phyloP scores from a whole-genome alignment of 2,329 filamentous ascomycete species.

The Microsporum ferrugineum region DNA sequence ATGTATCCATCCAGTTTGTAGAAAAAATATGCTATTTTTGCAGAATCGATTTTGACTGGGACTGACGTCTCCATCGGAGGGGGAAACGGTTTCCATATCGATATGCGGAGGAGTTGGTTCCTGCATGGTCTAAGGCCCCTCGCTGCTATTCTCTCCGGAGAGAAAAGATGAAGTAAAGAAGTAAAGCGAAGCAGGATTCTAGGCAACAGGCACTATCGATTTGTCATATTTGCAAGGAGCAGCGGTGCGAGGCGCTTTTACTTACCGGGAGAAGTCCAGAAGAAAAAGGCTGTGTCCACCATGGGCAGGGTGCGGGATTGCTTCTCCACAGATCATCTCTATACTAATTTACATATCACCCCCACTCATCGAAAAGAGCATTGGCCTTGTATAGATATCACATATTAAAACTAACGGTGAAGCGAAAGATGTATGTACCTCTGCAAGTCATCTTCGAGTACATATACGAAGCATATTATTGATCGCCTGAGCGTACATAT shows the following conservation, averaged over 20 bases:
- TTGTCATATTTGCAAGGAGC: background rate
- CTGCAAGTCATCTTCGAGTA: background rate
- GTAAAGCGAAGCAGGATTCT: too few species aligned
- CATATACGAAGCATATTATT: background rate
- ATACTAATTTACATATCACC: background rate
- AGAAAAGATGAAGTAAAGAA: too few species aligned
- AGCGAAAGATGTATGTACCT: background rate
- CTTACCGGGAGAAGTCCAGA: too few species aligned
- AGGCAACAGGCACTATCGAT: too few species aligned
- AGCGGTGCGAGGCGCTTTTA: too few species aligned
- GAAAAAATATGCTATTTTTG: background rate
- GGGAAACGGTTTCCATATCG: too few species aligned
- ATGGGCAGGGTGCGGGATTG: background rate
- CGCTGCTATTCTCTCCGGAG: too few species aligned
- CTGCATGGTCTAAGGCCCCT: too few species aligned
- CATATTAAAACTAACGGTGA: background rate
- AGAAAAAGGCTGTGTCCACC: background rate
- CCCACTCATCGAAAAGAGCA: background rate
- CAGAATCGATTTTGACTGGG: background rate
- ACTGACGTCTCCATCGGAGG: background rate
- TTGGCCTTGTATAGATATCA: background rate
- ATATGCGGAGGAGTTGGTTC: too few species aligned
- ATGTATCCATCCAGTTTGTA: background rate
- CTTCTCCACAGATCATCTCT: background rate
- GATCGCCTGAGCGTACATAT: background rate